Percentiles rank a stretch among this genome's conserved stretches.
These are phyloP conservation scores for Capsaspora owczarzaki DNA, from an alignment of 78 protist genomes.

Conservation along the genomic window DNA sequence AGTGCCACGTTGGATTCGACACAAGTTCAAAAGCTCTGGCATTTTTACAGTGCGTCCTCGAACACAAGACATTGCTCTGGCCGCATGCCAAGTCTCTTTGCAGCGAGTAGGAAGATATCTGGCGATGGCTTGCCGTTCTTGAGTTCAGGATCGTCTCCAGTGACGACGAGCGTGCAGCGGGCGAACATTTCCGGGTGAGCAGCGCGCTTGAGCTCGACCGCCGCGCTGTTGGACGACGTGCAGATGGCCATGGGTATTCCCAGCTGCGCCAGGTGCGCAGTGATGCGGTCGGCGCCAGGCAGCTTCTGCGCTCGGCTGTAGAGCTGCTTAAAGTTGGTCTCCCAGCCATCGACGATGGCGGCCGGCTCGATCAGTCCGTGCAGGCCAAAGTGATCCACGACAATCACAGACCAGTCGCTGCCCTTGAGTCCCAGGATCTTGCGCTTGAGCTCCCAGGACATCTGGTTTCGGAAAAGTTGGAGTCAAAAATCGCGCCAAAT, in stretches of 20 bases:
- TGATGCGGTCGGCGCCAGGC: slow-evolving; percentile 5
- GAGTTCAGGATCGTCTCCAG: background rate
- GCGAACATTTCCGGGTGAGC: background rate
- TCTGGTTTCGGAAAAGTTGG: too few species aligned
- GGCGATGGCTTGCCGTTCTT: background rate
- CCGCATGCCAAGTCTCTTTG: background rate
- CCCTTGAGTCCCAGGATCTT: slow-evolving; percentile 1
- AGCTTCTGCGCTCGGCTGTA: background rate
- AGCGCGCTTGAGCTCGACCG: background rate
- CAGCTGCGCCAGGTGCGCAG: background rate
- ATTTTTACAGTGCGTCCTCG: background rate
- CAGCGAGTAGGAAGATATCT: background rate
- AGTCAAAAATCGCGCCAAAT: too few species aligned
- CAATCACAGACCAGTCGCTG: background rate
- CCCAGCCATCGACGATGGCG: background rate
- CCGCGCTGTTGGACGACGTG: background rate
- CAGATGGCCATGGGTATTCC: slow-evolving; percentile 10
- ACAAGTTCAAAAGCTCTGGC: too few species aligned
- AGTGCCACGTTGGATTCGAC: background rate
- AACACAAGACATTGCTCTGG: background rate
- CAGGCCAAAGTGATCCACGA: background rate
- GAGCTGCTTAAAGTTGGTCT: background rate
- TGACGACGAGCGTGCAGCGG: too few species aligned
- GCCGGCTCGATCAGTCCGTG: background rate
- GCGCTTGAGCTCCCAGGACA: background rate